Base-by-base conservation (phyloP, 2,329 filamentous ascomycete species). In the Diplodia intermedia region DNA sequence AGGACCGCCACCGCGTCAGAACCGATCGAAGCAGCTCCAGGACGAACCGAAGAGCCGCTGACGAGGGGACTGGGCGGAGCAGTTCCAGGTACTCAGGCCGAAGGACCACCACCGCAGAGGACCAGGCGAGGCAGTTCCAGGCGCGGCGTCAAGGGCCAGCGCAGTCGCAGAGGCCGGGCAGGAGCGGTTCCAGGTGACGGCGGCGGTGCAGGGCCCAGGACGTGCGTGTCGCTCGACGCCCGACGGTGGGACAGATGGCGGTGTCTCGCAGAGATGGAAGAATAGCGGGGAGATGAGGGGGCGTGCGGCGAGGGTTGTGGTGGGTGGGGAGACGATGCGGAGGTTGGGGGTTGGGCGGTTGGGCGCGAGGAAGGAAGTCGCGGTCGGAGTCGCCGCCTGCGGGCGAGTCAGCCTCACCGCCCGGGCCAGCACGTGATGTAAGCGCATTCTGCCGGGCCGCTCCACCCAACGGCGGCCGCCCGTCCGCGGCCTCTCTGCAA, bases 31-130 rank as follows among this genome's bases (percentile, higher is more conserved):
- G 49, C 47, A 65, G 47, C 23, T 65, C 61, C 29, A 33, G 47
- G 33, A n/a, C 61, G 61, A 18, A 47, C 61, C 61, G 47, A 38
- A 38, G 61, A 40, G 52, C 61, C 31, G 47, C 61, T 31, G 20
- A 18, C 43, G 47, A 20, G 31, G 15, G 29, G 31, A 31, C 26
- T 33, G 26, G 36, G 18, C 47, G 61, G 14, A 31, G 61, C 20
- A 53, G 61, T 65, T 65, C 61, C 47, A 49, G 61, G 61, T 33
- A 43, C 23, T 29, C n/a, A 4, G 12, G 36, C 50, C 62, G 62
- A 55, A 55, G 62, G 20, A 65, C 62, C 62, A 14, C 33, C 49
- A 20, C 62, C 50, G 36, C 1, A 60, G 36, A 47, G 56, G 7
- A 60, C 23, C 56, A 47, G 26, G 15, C 56, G 56, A 31, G 11